Percentiles rank a stretch among this genome's conserved stretches.
Evolutionary conservation across 2,329 filamentous ascomycete species (phyloP).

Genomic region (Epichloe amarillans): DNA sequence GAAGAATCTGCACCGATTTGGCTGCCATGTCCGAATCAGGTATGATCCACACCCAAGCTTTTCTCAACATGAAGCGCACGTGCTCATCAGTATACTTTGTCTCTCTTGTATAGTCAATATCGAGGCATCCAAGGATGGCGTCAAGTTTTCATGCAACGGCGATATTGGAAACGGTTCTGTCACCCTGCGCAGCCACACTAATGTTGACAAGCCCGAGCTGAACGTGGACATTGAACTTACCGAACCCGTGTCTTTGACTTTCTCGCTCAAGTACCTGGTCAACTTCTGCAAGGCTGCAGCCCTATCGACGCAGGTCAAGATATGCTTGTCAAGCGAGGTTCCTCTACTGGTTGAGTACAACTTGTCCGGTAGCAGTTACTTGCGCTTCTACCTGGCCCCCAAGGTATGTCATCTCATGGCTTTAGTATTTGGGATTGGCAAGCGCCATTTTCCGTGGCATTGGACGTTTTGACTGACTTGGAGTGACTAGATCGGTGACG

Average conservation of each 20-base stretch:
- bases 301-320: conserved; percentile 69
- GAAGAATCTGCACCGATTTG: conserved; percentile 87
- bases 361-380: conserved; percentile 67
- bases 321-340: conserved; percentile 92
- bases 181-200: conserved; percentile 76
- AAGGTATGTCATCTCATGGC: conserved; percentile 52
- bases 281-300: conserved; percentile 98
- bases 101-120: conserved; percentile 56
- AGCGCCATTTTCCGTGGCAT: not conserved
- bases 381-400: conserved; percentile 95
- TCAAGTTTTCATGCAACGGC: conserved; percentile 86
- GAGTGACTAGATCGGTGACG: conserved; percentile 23
- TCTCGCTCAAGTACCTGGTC: conserved; percentile 97
- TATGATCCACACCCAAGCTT: conserved; percentile 26
- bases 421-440: not conserved
- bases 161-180: conserved; percentile 95
- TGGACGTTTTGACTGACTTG: not conserved
- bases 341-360: conserved; percentile 90
- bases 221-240: conserved; percentile 82
- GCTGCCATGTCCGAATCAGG: conserved; percentile 89
- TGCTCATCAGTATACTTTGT: not conserved
- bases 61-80: not conserved
- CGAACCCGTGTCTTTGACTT: conserved; percentile 87
- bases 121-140: conserved; percentile 90
- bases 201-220: conserved; percentile 76